Evolutionary conservation across 257 asterid genomes (phyloP), one percentile per base, ranked within the genome.

Genomic region (Asclepias syriaca): DNA sequence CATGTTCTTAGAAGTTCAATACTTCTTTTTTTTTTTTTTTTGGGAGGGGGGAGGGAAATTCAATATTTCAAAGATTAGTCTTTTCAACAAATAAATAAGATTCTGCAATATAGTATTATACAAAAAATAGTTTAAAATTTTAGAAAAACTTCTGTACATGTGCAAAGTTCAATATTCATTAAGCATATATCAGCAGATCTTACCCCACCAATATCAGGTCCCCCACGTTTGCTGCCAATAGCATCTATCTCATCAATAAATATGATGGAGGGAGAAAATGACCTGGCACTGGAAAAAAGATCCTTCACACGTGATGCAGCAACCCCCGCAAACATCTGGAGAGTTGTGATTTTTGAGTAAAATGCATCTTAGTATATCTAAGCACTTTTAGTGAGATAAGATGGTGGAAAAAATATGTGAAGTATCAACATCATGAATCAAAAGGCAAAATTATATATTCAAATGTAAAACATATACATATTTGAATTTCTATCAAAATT

Each of bases 201-300:
- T 89, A 95, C 99, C 93, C 99, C 99, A 72, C 98, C 99, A 82
- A 95, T 86, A 87, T 95, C 99, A 76, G 99, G 99, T 43, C 99
- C 99, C 75, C 99, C 99, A 51, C 99, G 96, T 82, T 92, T 95
- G 81, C 99, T 90, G 65, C 99, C 99, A 39, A 95, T 95, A 75
- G 99, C 99, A 87, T 95, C 99, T 80, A 95, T 92, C 88, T 95
- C 99, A 77, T 95, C 99, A 80, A 95, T 88, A 77, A 95, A 95
- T 74, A 95, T 95, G 80, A 95, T 95, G 75, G 99, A 95, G 71
- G 99, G 99, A 64, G 99, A 87, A 85, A 84, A 92, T 64, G 99
- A 91, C 72, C 99, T 90, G 71, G 99, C 97, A 81, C 93, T 95
- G 51, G 95, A 76, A 83, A 95, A 95, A 73, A 95, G 99, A 79